These are phyloP conservation scores for Citrus mangshanensis DNA, from an alignment of 345 rosid species.

Conservation along the genomic window DNA sequence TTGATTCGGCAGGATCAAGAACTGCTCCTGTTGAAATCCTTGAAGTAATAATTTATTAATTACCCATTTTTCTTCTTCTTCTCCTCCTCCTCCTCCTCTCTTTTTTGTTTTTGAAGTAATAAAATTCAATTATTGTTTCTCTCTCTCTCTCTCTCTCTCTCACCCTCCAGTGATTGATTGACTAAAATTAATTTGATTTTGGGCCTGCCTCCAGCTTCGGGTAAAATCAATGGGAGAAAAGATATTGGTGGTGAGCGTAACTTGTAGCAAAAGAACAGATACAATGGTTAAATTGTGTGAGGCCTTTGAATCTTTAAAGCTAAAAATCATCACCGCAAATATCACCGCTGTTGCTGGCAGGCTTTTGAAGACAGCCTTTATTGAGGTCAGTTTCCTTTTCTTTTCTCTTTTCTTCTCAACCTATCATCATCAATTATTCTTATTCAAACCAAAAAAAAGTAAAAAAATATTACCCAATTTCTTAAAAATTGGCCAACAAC, in stretches of 20 bases:
- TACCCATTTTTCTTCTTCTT: too few relatives aligned
- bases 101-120: too few relatives aligned
- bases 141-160: too few relatives aligned
- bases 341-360: slow-evolving; percentile 69
- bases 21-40: slow-evolving; percentile 64
- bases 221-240: slow-evolving; percentile 71
- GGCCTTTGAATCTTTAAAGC: slow-evolving; percentile 74
- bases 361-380: slow-evolving; percentile 71
- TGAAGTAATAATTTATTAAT: slow-evolving; percentile 25
- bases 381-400: slow-evolving; percentile 55
- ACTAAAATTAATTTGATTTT: neutral
- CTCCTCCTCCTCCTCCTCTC: too few relatives aligned
- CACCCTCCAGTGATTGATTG: neutral
- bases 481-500: neutral
- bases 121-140: too few relatives aligned
- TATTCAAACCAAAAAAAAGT: neutral
- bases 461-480: neutral
- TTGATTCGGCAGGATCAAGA: slow-evolving; percentile 35
- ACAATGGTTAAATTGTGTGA: slow-evolving; percentile 89
- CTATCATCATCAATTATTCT: neutral
- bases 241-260: slow-evolving; percentile 70
- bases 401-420: neutral
- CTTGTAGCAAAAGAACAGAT: slow-evolving; percentile 72
- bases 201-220: slow-evolving; percentile 48
- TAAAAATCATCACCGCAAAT: slow-evolving; percentile 72